Evolutionary conservation across 2,329 filamentous ascomycete species (phyloP), one percentile per base, ranked within the genome.

Genomic region (Salinomyces thailandicus): DNA sequence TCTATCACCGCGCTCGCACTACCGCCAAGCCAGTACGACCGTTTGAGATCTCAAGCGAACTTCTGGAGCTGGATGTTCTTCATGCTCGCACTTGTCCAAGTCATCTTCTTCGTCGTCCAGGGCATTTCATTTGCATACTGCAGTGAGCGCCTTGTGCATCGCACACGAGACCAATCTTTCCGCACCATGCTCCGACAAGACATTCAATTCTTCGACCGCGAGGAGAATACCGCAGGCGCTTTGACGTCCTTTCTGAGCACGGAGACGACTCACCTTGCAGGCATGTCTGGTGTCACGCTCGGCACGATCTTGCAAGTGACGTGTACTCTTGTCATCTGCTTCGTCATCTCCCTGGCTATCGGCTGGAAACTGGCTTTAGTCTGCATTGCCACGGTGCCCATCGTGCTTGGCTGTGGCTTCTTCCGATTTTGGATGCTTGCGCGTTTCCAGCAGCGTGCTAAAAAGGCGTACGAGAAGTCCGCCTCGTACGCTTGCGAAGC

Each of bases 41-140:
- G 75, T 36, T 69, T 93, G 35, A 74, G 79, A 46, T 66, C 71
- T 13, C 73, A 89, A 41, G 78, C 81, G 14, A 76, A 85, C 54
- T 94, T 94, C 58, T 95, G 85, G 85, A 79, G 77, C 38, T 64
- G 78, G 51, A 93, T 94, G 85, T 94, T 81, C 60, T 71, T 87
- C 45, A 86, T 93, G 72, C 69, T 95, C 37, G 86, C 77, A 2
- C 60, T 85, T 36, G 75, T 81, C 7, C 75, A 82, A 53, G 74
- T 93, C 41, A 58, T 87, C 36, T 69, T 79, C 5, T 85, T 81
- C 50, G 60, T 71, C 14, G 60, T 64, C 5, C 81, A 89, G 52
- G 85, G 85, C 34, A 51, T 82, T 35, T 67, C 79, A 2, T 87
- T 96, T 49, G 87, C 85, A 13, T 78, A 77, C 52, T 87, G 84